phyloP scores from a whole-genome alignment of 805 yeast species.

The Sugiyamaella mastotermitis region DNA sequence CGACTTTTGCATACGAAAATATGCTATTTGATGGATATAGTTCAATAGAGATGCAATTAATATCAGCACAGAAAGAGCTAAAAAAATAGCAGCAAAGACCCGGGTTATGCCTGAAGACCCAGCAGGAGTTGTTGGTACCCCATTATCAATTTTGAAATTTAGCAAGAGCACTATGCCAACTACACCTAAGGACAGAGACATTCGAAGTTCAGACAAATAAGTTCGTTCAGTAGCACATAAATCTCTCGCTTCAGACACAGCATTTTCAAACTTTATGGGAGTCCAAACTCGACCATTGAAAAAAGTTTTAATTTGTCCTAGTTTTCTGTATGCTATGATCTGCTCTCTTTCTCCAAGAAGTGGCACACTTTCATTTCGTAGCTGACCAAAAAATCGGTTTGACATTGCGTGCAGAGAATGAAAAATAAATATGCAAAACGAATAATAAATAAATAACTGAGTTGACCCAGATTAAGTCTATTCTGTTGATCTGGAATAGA shows the following conservation, averaged over 20 bases:
- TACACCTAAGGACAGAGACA: slow-evolving; percentile 21
- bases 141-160: slow-evolving; percentile 11
- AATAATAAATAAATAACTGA: no score
- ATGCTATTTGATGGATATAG: slow-evolving; percentile 20
- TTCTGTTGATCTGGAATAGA: no score
- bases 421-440: no score
- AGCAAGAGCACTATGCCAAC: slow-evolving; percentile 23
- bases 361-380: no score
- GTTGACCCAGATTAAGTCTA: no score
- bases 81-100: slow-evolving; percentile 18
- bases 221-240: slow-evolving; percentile 28
- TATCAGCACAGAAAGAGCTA: slow-evolving; percentile 15
- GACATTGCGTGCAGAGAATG: no score
- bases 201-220: slow-evolving; percentile 20
- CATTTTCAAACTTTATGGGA: slow-evolving; percentile 23
- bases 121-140: neutral
- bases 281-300: slow-evolving; percentile 1
- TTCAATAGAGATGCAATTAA: slow-evolving; percentile 21
- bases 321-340: neutral
- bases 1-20: slow-evolving; percentile 15
- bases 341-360: no score
- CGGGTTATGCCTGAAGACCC: neutral
- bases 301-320: neutral
- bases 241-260: slow-evolving; percentile 29
- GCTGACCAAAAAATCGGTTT: no score